Conservation (phyloP, 163 green algal species). For the Chlorella variabilis region DNA sequence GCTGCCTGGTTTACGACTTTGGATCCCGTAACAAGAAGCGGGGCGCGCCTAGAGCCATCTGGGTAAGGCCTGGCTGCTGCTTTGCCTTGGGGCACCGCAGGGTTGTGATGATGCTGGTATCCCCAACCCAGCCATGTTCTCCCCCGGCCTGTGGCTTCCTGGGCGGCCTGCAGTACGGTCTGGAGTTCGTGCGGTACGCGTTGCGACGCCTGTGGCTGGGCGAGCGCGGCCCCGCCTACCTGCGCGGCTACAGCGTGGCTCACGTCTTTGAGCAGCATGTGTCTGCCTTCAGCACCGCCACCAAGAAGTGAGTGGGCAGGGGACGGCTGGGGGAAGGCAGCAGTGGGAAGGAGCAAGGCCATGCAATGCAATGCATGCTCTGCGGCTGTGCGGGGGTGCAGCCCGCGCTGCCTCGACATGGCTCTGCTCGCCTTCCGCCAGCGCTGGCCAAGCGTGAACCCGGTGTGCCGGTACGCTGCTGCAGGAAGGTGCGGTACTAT, state of each 20-base stretch:
- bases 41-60: conserved; percentile 67
- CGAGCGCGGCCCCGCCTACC: conserved; percentile 36
- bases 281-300: conserved; percentile 45
- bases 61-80: conserved; percentile 42
- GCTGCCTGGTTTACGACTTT: conserved; percentile 76
- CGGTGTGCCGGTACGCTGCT: too few relatives aligned
- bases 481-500: conserved; percentile 59
- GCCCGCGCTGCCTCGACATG: too few relatives aligned
- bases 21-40: conserved; percentile 63
- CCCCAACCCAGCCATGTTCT: too few relatives aligned
- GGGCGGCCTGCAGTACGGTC: conserved; percentile 44
- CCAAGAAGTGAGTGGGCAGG: conserved; percentile 40
- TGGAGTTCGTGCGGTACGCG: conserved; percentile 71
- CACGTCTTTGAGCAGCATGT: conserved; percentile 64
- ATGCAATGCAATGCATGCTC: background rate
- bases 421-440: too few relatives aligned
- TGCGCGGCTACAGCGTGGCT: conserved; percentile 61
- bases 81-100: too few relatives aligned
- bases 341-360: background rate
- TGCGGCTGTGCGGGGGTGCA: too few relatives aligned
- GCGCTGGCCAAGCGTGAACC: too few relatives aligned
- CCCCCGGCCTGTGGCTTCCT: too few relatives aligned
- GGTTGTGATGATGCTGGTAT: too few relatives aligned
- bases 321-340: background rate
- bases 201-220: conserved; percentile 39